Base-by-base conservation (phyloP, 2,329 filamentous ascomycete species). In the Fusarium tricinctum region DNA sequence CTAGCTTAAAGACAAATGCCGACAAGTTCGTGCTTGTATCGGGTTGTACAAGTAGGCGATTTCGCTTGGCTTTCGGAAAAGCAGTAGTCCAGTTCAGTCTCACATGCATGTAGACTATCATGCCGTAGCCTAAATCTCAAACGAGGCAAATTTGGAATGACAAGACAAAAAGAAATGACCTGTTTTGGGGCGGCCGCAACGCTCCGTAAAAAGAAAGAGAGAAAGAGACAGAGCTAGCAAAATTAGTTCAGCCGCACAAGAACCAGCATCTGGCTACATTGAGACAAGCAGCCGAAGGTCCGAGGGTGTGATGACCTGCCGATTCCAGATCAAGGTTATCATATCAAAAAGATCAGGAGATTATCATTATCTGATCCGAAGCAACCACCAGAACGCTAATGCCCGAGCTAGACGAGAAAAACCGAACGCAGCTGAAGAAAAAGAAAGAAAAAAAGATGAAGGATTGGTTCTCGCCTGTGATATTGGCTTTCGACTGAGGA, bases 301-400 rank as follows among this genome's bases (percentile, higher is more conserved):
- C 33, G 50, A 38, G 55, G 26, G n/a, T 38, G 35, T 38, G 8
- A 19, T 49, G 53, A 39, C 48, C 49, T 39, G 19, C 49, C 17
- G 33, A 33, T 50, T 56, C 14, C 49, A 40, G 55, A 69, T 69
- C 65, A 68, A 68, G n/a, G 54, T 69, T 68, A 66, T 66, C 66
- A 52, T 65, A 69, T 68, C 60, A 53, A 45, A 42, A 62, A 68
- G 65, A 69, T 68, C 55, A 69, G 48, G 48, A 69, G 50, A 53
- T 47, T 32, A 35, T 45, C 33, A 56, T 66, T 58, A 66, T 62
- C 60, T 56, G 55, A 61, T 66, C 54, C 48, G 62, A 55, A 60
- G 39, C 35, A 66, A 33, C 40, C 23, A 40, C 26, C 14, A 42
- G 28, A 44, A 48, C n/a, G 19, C 15, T 38, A 39, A 30, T 30